Evolutionary conservation across 2,329 filamentous ascomycete genomes (phyloP), one percentile per base, ranked within the genome.

Genomic region (Pseudogymnoascus pannorum): DNA sequence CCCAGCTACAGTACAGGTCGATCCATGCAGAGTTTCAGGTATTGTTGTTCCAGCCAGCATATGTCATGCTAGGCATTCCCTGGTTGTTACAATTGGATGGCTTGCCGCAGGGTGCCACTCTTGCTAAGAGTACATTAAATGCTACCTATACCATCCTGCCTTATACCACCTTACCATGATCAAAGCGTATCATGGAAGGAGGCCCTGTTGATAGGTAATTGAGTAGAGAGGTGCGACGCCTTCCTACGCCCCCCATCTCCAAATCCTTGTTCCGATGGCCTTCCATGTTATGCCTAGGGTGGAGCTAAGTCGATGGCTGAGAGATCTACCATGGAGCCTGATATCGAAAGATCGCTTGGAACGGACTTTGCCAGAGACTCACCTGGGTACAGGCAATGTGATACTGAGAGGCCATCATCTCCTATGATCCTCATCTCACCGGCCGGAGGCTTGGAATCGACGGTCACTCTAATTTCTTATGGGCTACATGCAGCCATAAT

Each of bases 1-100:
- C 59, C 61, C 69, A 8, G 67, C 68, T 12, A 70, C 69, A 57
- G 68, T 12, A 70, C 69, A 57, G 68, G 66, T 38, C 57, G 33
- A 58, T 58, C 57, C 57, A 58, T 58, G 57, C 33, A 40, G 57
- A 38, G 57, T 58, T 58, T 58, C 57, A 58, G 36, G 57, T 58
- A 58, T 38, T 40, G 33, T 4, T 58, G 57, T 38, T 58, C 57
- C 57, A 58, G 57, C 57, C 36, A 58, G 57, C 33, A 38, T 58
- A 24, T 36, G 11, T 36, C 31, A 58, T 40, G 57, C 57, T 40
- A 38, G 57, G 33, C 57, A 58, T 58, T 58, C 33, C 57, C 38
- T 58, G 57, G 57, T 38, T 24, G 33, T 58, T 38, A 24, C 36
- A 24, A 58, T 58, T 58, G 57, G 57, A 38, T 58, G 57, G 33